These are phyloP conservation scores for Neonectria sp. DNA, from an alignment of 2,329 filamentous ascomycete species.

Conservation along the genomic window DNA sequence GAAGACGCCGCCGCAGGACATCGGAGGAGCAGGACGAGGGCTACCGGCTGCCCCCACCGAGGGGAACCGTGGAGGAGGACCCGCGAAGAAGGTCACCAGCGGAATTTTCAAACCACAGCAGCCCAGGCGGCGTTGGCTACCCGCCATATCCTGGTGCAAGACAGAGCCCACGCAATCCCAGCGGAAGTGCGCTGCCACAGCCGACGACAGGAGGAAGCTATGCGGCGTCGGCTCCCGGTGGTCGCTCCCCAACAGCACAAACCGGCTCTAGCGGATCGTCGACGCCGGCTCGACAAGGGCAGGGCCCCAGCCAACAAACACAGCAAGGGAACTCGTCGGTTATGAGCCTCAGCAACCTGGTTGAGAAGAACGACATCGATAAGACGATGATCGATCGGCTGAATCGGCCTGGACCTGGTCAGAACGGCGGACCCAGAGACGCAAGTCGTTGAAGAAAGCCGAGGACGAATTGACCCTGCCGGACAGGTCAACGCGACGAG, in stretches of 20 bases:
- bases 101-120: constrained; percentile 64
- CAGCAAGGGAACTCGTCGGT: constrained; percentile 56
- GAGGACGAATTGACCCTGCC: constrained; percentile 44
- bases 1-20: constrained; percentile 55
- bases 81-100: constrained; percentile 66
- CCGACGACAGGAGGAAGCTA: constrained; percentile 46
- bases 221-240: constrained; percentile 47
- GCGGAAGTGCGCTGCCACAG: constrained; percentile 50
- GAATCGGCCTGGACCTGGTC: constrained; percentile 53
- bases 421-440: constrained; percentile 38
- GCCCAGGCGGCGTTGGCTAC: constrained; percentile 60
- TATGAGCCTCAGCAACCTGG: constrained; percentile 68
- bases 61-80: constrained; percentile 62
- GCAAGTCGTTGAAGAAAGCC: constrained; percentile 38
- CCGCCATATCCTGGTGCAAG: constrained; percentile 54
- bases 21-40: constrained; percentile 58
- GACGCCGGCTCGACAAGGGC: constrained; percentile 51
- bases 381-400: constrained; percentile 68
- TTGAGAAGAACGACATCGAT: constrained; percentile 69
- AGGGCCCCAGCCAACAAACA: constrained; percentile 36
- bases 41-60: constrained; percentile 63
- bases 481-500: constrained; percentile 45
- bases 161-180: constrained; percentile 58
- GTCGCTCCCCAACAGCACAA: constrained; percentile 55
- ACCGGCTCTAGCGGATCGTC: constrained; percentile 56